Percentiles rank a stretch among this genome's conserved stretches.
These are phyloP conservation scores for Novymonas esmeraldas DNA, from an alignment of 208 protist species.

Conservation along the genomic window DNA sequence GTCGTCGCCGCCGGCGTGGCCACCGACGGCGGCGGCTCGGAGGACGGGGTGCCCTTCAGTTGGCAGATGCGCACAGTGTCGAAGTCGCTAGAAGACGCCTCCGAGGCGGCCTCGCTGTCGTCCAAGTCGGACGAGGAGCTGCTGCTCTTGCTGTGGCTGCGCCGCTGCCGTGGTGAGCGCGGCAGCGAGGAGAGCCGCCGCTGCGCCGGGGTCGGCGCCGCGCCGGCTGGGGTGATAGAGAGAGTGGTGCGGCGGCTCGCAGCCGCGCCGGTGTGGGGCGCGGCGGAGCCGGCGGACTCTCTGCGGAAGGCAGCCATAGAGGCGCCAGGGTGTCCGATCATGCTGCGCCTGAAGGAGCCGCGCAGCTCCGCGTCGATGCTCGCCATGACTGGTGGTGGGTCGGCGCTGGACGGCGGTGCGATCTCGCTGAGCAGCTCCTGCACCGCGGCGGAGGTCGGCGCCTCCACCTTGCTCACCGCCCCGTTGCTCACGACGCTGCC, in stretches of 20 bases:
- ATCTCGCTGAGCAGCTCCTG: constrained; percentile 39
- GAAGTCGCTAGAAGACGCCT: constrained; percentile 48
- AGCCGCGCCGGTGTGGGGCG: background rate
- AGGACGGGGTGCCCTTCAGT: constrained; percentile 9
- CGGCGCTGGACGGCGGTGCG: constrained; percentile 28
- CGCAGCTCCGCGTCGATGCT: constrained; percentile 31
- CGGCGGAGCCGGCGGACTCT: background rate
- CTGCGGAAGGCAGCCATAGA: background rate
- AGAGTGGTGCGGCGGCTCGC: background rate
- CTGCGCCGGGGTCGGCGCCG: constrained; percentile 3
- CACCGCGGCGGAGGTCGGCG: constrained; percentile 31
- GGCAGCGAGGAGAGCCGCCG: constrained; percentile 15
- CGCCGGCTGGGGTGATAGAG: background rate
- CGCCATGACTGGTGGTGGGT: constrained; percentile 22
- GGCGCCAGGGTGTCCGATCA: constrained; percentile 24
- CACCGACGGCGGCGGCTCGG: constrained; percentile 7
- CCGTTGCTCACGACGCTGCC: constrained; percentile 67
- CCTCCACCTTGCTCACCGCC: constrained; percentile 34
- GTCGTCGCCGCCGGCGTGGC: background rate
- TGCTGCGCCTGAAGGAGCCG: constrained; percentile 33
- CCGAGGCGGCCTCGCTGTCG: constrained; percentile 29
- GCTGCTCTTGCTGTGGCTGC: constrained; percentile 9
- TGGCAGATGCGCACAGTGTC: constrained; percentile 42
- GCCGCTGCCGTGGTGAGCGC: background rate
- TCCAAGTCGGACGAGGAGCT: constrained; percentile 21